These are phyloP conservation scores for Paramecium sexaurelia DNA, from an alignment of 73 alveolate species.

Conservation along the genomic window DNA sequence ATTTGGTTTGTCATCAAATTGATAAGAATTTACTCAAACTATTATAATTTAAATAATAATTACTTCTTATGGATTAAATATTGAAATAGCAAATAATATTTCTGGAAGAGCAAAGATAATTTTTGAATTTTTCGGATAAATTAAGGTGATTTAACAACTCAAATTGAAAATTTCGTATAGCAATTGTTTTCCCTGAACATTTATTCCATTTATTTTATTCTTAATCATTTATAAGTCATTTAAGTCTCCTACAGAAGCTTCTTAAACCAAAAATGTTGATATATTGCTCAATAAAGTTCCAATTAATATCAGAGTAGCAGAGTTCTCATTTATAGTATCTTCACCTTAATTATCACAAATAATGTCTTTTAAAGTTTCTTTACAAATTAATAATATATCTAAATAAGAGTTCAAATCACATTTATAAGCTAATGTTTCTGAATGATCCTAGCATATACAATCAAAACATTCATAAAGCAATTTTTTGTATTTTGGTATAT, in stretches of 20 bases:
- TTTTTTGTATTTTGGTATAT: constrained; percentile 33
- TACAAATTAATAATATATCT: neutral
- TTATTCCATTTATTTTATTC: neutral
- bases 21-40: neutral
- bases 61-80: constrained; percentile 26
- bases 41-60: neutral
- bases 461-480: neutral
- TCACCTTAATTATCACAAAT: neutral
- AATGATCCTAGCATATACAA: neutral
- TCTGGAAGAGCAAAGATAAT: constrained; percentile 12
- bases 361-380: neutral
- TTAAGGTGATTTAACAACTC: neutral
- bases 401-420: neutral
- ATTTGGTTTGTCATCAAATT: neutral
- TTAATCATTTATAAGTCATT: neutral
- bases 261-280: constrained; percentile 14
- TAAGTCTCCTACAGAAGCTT: neutral
- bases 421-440: constrained; percentile 43
- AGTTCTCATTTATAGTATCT: neutral
- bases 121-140: neutral
- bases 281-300: neutral
- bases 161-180: neutral
- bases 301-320: neutral
- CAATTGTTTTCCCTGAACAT: neutral
- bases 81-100: neutral